Conservation (phyloP, 306 rosid genomes). For the Prunus davidiana region DNA sequence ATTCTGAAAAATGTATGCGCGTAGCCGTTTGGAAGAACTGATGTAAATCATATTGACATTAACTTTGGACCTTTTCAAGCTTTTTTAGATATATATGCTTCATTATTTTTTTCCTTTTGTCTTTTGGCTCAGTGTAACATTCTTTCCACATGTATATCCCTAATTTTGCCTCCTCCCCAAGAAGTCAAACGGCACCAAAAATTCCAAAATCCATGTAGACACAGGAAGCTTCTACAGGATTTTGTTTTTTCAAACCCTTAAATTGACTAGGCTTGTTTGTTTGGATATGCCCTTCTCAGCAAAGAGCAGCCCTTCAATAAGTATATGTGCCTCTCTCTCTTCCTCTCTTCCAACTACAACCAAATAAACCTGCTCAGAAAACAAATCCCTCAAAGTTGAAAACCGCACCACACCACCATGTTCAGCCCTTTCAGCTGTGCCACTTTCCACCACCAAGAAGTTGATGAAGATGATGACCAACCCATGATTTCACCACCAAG, state of each 20-base stretch:
- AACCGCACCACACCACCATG: slow-evolving; percentile 27
- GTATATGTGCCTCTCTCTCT: background rate
- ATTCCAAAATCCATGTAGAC: background rate
- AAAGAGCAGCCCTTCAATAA: background rate
- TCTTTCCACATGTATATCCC: background rate
- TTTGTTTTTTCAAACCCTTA: slow-evolving; percentile 25
- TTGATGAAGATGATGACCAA: slow-evolving; percentile 33
- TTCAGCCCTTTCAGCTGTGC: slow-evolving; percentile 46
- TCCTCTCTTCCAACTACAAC: background rate
- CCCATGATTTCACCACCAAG: slow-evolving; percentile 35
- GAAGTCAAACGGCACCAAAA: slow-evolving; percentile 30
- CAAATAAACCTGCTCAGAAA: background rate
- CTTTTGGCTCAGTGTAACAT: background rate
- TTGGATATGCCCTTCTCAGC: slow-evolving; percentile 31
- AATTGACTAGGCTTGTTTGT: slow-evolving; percentile 34
- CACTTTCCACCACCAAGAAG: slow-evolving; percentile 18
- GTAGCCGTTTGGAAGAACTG: background rate
- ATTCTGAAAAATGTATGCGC: background rate
- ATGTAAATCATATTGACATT: background rate
- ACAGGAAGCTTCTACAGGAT: slow-evolving; percentile 40
- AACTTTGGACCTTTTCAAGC: background rate
- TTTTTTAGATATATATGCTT: background rate
- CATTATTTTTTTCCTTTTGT: background rate
- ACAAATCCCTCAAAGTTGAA: slow-evolving; percentile 4
- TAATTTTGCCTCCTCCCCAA: background rate